A percentile compares a stretch with the other conserved stretches of the same genome.
Evolutionary conservation across 805 yeast genomes (phyloP).

Genomic region (Candida sphagnicola): DNA sequence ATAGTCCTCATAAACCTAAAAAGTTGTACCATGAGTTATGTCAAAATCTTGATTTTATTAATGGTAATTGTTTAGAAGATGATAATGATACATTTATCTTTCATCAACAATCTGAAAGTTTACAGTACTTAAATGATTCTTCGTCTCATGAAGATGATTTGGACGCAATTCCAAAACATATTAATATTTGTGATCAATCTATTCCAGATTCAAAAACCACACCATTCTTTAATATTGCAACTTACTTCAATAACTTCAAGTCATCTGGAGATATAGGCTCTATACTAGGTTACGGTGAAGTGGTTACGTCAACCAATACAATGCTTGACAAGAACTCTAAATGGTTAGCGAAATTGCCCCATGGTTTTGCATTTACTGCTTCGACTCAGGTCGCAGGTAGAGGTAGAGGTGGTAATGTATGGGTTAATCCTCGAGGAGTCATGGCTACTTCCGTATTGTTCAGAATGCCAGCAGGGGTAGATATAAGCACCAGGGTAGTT

Average conservation of each 20-base stretch:
- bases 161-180: slow-evolving; percentile 41
- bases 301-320: slow-evolving; percentile 81
- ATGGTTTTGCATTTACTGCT: slow-evolving; percentile 68
- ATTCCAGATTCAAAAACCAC: slow-evolving; percentile 53
- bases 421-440: slow-evolving; percentile 95
- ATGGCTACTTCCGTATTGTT: slow-evolving; percentile 74
- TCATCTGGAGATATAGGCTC: slow-evolving; percentile 51
- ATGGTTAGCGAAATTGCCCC: slow-evolving; percentile 57
- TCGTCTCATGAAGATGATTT: slow-evolving; percentile 41
- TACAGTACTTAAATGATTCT: slow-evolving; percentile 13
- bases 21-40: slow-evolving; percentile 34
- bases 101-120: slow-evolving; percentile 34
- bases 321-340: slow-evolving; percentile 70
- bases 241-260: slow-evolving; percentile 41
- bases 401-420: slow-evolving; percentile 91
- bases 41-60: slow-evolving; percentile 30
- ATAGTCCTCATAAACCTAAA: slow-evolving; percentile 24
- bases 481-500: slow-evolving; percentile 55
- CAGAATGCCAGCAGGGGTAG: slow-evolving; percentile 46
- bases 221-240: slow-evolving; percentile 65
- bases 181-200: slow-evolving; percentile 41
- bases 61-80: slow-evolving; percentile 41
- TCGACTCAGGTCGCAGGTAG: slow-evolving; percentile 85
- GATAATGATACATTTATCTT: slow-evolving; percentile 53
- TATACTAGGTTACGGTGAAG: slow-evolving; percentile 73